phyloP scores from a whole-genome alignment of 1,284 basidiomycete genomes.

The Ustilago bromivora region DNA sequence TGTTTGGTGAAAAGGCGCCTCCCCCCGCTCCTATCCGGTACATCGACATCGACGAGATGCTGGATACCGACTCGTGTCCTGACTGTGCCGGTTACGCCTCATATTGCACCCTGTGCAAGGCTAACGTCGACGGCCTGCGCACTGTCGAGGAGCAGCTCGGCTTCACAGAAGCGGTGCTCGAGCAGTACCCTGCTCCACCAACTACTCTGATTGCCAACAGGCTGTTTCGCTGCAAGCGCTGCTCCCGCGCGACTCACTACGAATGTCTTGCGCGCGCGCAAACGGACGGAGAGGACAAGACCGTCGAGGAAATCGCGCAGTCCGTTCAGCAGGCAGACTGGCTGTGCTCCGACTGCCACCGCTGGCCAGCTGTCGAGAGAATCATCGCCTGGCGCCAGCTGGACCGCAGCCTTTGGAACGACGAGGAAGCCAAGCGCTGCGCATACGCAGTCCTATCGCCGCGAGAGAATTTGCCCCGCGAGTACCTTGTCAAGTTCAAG shows the following conservation, averaged over 20 bases:
- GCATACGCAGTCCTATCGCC: slow-evolving; percentile 29
- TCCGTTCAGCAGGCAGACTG: slow-evolving; percentile 34
- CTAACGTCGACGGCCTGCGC: slow-evolving; percentile 27
- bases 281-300: slow-evolving; percentile 11
- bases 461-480: slow-evolving; percentile 48
- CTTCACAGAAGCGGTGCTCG: slow-evolving; percentile 23
- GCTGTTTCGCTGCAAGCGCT: slow-evolving; percentile 58
- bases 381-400: slow-evolving; percentile 58
- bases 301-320: slow-evolving; percentile 39
- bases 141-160: slow-evolving; percentile 25
- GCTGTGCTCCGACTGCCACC: slow-evolving; percentile 50
- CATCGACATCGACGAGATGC: slow-evolving; percentile 39
- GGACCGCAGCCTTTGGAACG: slow-evolving; percentile 28
- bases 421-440: slow-evolving; percentile 31
- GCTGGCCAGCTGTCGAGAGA: slow-evolving; percentile 47
- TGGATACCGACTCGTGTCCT: slow-evolving; percentile 40
- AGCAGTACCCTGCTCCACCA: slow-evolving; percentile 30
- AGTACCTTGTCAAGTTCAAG: slow-evolving; percentile 62
- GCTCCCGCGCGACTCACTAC: slow-evolving; percentile 52
- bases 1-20: slow-evolving; percentile 23
- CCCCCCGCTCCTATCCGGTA: slow-evolving; percentile 20
- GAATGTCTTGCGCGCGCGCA: slow-evolving; percentile 32
- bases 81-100: slow-evolving; percentile 40
- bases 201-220: slow-evolving; percentile 17
- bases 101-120: slow-evolving; percentile 49